Conservation (phyloP, 2,329 filamentous ascomycete genomes). For the Didymellaceae sp. region DNA sequence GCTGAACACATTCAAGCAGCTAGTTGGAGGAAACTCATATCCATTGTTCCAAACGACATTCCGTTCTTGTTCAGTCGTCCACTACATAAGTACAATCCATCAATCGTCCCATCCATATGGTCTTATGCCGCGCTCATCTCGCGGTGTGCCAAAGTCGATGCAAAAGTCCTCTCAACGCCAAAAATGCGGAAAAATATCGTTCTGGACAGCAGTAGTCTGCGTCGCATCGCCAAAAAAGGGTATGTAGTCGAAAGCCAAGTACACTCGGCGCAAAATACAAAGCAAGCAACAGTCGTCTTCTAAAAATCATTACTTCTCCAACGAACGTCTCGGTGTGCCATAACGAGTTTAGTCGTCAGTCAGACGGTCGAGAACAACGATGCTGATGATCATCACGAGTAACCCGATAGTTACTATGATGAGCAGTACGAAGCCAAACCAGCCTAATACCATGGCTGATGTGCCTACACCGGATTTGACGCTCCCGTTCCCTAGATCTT, state of each 20-base stretch:
- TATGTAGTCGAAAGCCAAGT: slow-evolving; percentile 41
- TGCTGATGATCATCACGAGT: slow-evolving; percentile 95
- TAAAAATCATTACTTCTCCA: slow-evolving; percentile 21
- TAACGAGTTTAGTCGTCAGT: slow-evolving; percentile 47
- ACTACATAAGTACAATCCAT: slow-evolving; percentile 39
- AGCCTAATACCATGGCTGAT: slow-evolving; percentile 94
- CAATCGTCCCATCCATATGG: slow-evolving; percentile 17
- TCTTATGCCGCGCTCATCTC: slow-evolving; percentile 7
- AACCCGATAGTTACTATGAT: slow-evolving; percentile 96
- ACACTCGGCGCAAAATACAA: slow-evolving; percentile 38
- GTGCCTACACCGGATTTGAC: slow-evolving; percentile 89
- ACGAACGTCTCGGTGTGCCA: neutral
- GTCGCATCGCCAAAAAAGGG: slow-evolving; percentile 35
- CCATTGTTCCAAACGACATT: slow-evolving; percentile 18
- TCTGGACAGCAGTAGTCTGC: slow-evolving; percentile 35
- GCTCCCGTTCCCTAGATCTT: slow-evolving; percentile 89
- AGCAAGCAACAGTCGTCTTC: slow-evolving; percentile 20
- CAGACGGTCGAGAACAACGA: slow-evolving; percentile 74
- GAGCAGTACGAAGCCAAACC: slow-evolving; percentile 93
- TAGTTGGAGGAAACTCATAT: neutral
- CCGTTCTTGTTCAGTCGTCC: slow-evolving; percentile 31
- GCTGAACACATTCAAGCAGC: neutral
- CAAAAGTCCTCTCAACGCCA: slow-evolving; percentile 34
- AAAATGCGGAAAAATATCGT: slow-evolving; percentile 35
- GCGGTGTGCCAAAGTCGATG: slow-evolving; percentile 7